phyloP scores from a whole-genome alignment of 1,139 yeast genomes.

The Blastobotrys buckinghamii region DNA sequence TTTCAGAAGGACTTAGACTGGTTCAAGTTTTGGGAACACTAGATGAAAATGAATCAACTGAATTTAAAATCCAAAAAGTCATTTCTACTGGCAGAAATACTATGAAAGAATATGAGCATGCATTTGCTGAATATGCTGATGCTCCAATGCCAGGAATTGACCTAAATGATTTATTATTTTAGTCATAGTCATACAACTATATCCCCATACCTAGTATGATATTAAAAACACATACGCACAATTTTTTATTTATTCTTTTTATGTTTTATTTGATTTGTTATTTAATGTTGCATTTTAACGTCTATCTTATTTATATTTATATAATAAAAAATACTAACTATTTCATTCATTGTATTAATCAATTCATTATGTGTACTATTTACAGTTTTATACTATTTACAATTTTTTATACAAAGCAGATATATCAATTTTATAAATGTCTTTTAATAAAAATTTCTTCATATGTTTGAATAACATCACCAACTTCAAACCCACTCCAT shows the following conservation, averaged over 20 bases:
- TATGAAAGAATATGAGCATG: background rate
- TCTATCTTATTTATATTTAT: too few relatives aligned
- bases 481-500: slow-evolving; percentile 67
- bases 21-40: background rate
- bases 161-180: background rate
- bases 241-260: too few relatives aligned
- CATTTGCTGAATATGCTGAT: background rate
- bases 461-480: slow-evolving; percentile 69
- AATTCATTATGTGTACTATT: too few relatives aligned
- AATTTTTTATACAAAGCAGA: background rate
- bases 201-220: too few relatives aligned
- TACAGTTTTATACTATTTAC: slow-evolving; percentile 1
- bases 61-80: background rate
- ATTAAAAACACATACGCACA: too few relatives aligned
- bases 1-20: background rate
- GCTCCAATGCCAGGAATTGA: background rate
- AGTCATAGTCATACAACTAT: too few relatives aligned
- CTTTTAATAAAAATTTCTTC: slow-evolving; percentile 68
- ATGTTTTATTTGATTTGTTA: too few relatives aligned
- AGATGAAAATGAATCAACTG: background rate
- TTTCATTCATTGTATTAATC: too few relatives aligned
- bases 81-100: background rate
- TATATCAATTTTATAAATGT: slow-evolving; percentile 47
- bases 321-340: too few relatives aligned
- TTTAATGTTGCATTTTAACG: too few relatives aligned